Evolutionary conservation across 1,284 basidiomycete species (phyloP).

Genomic region (Cutaneotrichosporon spelunceum): DNA sequence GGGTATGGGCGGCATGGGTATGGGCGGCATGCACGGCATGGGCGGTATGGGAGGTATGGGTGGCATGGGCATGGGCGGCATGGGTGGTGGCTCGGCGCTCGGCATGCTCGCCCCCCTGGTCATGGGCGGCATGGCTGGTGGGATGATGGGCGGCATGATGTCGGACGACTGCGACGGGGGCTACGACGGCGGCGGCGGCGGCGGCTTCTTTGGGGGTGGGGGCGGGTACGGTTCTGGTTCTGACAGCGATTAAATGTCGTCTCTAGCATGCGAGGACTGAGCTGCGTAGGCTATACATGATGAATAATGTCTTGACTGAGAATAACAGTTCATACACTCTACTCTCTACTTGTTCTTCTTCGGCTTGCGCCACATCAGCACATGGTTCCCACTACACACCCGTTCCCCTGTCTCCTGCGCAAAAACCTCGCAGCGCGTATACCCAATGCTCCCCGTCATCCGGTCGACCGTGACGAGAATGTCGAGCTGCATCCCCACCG

Average conservation of each 20-base stretch:
- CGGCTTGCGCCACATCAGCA: conserved; percentile 17
- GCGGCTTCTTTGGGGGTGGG: background rate
- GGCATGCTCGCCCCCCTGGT: background rate
- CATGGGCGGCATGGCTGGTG: conserved; percentile 1
- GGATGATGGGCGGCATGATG: conserved; percentile 1
- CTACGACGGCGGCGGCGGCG: background rate
- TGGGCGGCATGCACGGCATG: background rate
- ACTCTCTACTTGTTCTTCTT: conserved; percentile 10
- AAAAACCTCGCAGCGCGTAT: conserved; percentile 17
- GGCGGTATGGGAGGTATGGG: conserved; percentile 7
- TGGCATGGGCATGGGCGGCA: background rate
- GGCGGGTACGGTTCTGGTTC: background rate
- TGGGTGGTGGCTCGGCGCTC: background rate
- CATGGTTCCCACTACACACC: conserved; percentile 15
- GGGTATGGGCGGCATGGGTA: background rate
- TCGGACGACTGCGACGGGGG: background rate
- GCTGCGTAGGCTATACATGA: background rate
- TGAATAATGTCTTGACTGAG: background rate
- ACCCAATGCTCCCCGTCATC: conserved; percentile 13
- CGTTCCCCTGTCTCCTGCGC: conserved; percentile 7
- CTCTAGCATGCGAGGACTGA: no score
- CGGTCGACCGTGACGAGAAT: conserved; percentile 19
- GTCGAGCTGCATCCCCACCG: conserved; percentile 2
- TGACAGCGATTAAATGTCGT: no score
- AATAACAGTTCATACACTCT: background rate